Evolutionary conservation across 2,329 filamentous ascomycete species (phyloP), one percentile per base, ranked within the genome.

Genomic region (Epichloe uncinata): DNA sequence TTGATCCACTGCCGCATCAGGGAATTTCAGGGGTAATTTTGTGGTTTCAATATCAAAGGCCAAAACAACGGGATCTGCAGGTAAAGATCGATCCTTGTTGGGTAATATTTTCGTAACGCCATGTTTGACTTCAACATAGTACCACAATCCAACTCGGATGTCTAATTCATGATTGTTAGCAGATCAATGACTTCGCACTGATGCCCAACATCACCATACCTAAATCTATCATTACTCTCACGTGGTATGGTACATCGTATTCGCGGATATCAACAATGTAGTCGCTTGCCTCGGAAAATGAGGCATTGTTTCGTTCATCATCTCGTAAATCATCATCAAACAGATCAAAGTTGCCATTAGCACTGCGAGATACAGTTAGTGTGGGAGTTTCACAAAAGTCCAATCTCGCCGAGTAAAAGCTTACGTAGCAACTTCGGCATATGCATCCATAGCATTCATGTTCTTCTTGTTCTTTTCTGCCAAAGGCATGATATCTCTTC

Each of bases 31-130:
- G 73, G 94, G 93, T 15, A 93, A 73, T 63, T 98, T 98, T 5
- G 87, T 91, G 2, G 93, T 98, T 69, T 98, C 93, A 61, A 98
- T 98, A 81, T 98, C 93, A 69, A 84, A 98, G n/a, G 93, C 93
- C 77, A 98, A 85, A 18, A 98, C 87, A n/a, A 97, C 87, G 1
- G 93, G 93, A 61, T 98, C 93, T 20, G 94, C 90, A 67, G 89
- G 87, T 53, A 87, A 82, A 45, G 97, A 75, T 57, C 89, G 83
- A 53, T 95, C 89, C 64, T 91, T 86, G 62, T 97, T 83, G 62
- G 86, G 88, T 43, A 76, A 82, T 55, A 98, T 73, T n/a, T 81
- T 85, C 50, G 91, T 85, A 51, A 85, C 73, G 50, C 94, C 93
- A 61, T 97, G 90, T 63, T 95, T 96, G 45, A 87, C 87, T 61